Percentiles rank a stretch among this genome's conserved stretches.
phyloP scores from a whole-genome alignment of 2,329 filamentous ascomycete species.

The Aureobasidium sp. region DNA sequence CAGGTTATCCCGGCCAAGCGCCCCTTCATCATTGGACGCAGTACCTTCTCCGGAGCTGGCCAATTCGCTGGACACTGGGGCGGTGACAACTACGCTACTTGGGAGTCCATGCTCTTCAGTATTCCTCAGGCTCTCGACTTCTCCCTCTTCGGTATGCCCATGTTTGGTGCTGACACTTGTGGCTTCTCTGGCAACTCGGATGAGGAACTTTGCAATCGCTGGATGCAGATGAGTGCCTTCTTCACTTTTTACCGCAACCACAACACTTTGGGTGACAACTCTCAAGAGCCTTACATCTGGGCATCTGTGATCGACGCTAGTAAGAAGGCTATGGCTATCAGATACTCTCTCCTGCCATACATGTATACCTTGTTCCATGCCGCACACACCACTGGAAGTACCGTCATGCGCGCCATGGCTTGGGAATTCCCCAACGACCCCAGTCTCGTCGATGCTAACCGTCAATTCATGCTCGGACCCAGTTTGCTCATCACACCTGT shows the following conservation, averaged over 20 bases:
- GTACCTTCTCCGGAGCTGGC: conserved; percentile 70
- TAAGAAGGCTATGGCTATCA: conserved; percentile 59
- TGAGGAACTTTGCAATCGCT: conserved; percentile 63
- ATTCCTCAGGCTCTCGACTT: conserved; percentile 73
- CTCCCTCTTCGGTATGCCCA: conserved; percentile 64
- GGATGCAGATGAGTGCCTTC: conserved; percentile 66
- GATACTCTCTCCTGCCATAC: conserved; percentile 64
- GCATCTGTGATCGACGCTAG: conserved; percentile 54
- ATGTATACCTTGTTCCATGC: conserved; percentile 65
- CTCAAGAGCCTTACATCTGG: conserved; percentile 69
- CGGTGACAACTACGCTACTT: conserved; percentile 58
- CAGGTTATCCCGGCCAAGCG: conserved; percentile 57
- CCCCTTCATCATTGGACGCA: conserved; percentile 76
- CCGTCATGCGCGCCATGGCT: conserved; percentile 62
- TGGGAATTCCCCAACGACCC: conserved; percentile 71
- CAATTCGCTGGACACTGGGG: conserved; percentile 77
- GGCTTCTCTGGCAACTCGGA: conserved; percentile 62
- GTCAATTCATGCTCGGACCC: conserved; percentile 63
- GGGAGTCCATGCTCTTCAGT: conserved; percentile 65
- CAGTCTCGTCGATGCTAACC: conserved; percentile 55
- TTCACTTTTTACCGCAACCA: conserved; percentile 73
- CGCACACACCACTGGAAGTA: conserved; percentile 57
- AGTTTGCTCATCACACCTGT: conserved; percentile 60
- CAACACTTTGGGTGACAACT: conserved; percentile 51
- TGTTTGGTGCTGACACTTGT: conserved; percentile 65